Evolutionary conservation across 108 stramenopile species (phyloP).

Genomic region (Seminavis robusta): DNA sequence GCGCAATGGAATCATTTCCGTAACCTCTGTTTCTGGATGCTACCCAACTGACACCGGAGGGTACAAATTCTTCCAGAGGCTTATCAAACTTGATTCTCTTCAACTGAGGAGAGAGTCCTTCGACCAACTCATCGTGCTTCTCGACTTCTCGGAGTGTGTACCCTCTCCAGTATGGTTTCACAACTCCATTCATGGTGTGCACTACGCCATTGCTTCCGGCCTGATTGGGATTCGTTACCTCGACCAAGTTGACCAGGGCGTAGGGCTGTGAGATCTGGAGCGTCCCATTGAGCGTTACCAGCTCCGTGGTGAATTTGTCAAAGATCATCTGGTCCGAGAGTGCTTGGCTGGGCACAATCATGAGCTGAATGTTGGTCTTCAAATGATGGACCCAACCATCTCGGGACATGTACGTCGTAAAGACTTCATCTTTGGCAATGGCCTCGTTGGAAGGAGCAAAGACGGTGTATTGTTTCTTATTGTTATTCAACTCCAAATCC

Average conservation of each 20-base stretch:
- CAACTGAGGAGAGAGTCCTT: no score
- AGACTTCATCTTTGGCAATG: background rate
- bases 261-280: background rate
- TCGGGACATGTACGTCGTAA: constrained; percentile 1
- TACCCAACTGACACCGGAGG: no score
- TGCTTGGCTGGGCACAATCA: background rate
- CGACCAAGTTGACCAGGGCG: background rate
- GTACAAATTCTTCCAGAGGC: no score
- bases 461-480: background rate
- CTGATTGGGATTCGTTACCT: constrained; percentile 1
- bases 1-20: no score
- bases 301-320: background rate
- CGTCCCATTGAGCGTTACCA: background rate
- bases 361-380: background rate
- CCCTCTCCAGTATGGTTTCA: no score
- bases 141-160: no score
- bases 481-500: constrained; percentile 1
- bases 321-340: constrained; percentile 5
- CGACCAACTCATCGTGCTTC: no score
- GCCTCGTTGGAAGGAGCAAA: constrained; percentile 11
- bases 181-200: constrained; percentile 2
- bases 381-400: constrained; percentile 6
- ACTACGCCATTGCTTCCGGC: constrained; percentile 2
- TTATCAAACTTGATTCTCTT: no score
- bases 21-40: no score